Evolutionary conservation across 345 rosid genomes (phyloP).

Genomic region (Eutrema yunnanense): DNA sequence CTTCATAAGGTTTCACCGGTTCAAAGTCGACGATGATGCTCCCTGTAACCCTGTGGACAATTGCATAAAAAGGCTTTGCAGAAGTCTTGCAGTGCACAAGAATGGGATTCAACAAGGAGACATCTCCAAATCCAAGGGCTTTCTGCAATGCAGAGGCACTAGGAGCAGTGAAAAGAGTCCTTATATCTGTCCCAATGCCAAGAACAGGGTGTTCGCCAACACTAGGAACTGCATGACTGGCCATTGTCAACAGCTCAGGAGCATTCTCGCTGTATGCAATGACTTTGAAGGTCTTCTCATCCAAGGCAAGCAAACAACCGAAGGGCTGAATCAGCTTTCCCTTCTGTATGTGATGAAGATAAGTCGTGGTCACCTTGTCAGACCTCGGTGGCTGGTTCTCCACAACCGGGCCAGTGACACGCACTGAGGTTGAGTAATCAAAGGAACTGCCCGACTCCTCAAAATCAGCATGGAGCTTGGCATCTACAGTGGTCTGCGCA

Average conservation of each 20-base stretch:
- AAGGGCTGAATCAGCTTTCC: conserved; percentile 94
- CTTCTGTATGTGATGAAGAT: conserved; percentile 94
- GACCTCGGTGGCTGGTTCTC: conserved; percentile 67
- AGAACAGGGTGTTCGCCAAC: conserved; percentile 82
- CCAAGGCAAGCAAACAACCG: conserved; percentile 91
- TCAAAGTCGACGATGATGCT: conserved; percentile 88
- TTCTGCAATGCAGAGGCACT: conserved; percentile 85
- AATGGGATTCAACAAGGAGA: conserved; percentile 85
- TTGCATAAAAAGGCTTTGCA: conserved; percentile 92
- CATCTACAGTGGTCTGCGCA: conserved; percentile 92
- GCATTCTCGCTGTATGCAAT: conserved; percentile 95
- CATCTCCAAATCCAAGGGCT: conserved; percentile 84
- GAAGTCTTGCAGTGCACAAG: conserved; percentile 93
- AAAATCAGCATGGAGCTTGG: conserved; percentile 84
- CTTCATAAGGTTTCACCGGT: conserved; percentile 95
- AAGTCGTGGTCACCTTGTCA: conserved; percentile 79
- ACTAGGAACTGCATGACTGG: conserved; percentile 88
- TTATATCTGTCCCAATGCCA: conserved; percentile 68
- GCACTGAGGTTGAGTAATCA: conserved; percentile 82
- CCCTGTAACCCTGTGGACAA: conserved; percentile 82
- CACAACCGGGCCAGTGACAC: conserved; percentile 34
- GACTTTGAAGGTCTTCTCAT: conserved; percentile 79
- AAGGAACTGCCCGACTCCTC: conserved; percentile 90
- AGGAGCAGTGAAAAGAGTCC: conserved; percentile 74
- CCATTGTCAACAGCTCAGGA: conserved; percentile 81